phyloP scores from a whole-genome alignment of 768 basidiomycete genomes.

The Amanita pallidorosea region DNA sequence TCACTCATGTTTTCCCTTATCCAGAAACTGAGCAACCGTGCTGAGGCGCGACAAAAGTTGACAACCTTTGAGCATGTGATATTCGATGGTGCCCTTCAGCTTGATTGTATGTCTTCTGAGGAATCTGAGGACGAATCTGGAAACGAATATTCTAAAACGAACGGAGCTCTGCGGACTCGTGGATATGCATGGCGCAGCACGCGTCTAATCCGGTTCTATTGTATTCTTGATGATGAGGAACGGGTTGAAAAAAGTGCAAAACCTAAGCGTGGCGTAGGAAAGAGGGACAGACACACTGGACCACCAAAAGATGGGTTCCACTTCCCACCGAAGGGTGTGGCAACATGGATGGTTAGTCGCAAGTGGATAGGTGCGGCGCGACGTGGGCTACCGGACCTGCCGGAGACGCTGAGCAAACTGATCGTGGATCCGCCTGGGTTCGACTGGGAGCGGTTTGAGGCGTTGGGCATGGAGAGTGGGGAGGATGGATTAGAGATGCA shows the following conservation, averaged over 20 bases:
- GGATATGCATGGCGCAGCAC: slow-evolving; percentile 61
- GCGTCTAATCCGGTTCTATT: slow-evolving; percentile 51
- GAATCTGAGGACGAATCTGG: slow-evolving; percentile 52
- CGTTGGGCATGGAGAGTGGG: slow-evolving; percentile 50
- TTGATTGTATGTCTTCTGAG: slow-evolving; percentile 76
- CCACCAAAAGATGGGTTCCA: slow-evolving; percentile 42
- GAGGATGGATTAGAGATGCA: slow-evolving; percentile 16
- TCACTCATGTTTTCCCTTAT: slow-evolving; percentile 3
- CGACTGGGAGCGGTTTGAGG: slow-evolving; percentile 36
- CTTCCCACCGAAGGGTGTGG: slow-evolving; percentile 54
- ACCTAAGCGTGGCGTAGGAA: slow-evolving; percentile 49
- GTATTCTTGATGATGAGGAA: slow-evolving; percentile 49
- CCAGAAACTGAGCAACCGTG: slow-evolving; percentile 62
- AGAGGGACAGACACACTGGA: slow-evolving; percentile 43
- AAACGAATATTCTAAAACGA: slow-evolving; percentile 14
- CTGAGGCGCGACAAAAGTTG: slow-evolving; percentile 44
- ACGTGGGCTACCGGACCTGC: slow-evolving; percentile 35
- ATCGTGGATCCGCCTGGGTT: slow-evolving; percentile 37
- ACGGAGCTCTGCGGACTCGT: slow-evolving; percentile 38
- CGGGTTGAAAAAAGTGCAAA: slow-evolving; percentile 29
- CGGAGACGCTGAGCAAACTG: slow-evolving; percentile 27
- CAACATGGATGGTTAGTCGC: slow-evolving; percentile 70
- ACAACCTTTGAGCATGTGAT: slow-evolving; percentile 44
- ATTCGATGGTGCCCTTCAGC: slow-evolving; percentile 61
- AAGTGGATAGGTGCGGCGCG: slow-evolving; percentile 42